phyloP scores from a whole-genome alignment of 2,329 filamentous ascomycete genomes.

The Fusarium scirpi region DNA sequence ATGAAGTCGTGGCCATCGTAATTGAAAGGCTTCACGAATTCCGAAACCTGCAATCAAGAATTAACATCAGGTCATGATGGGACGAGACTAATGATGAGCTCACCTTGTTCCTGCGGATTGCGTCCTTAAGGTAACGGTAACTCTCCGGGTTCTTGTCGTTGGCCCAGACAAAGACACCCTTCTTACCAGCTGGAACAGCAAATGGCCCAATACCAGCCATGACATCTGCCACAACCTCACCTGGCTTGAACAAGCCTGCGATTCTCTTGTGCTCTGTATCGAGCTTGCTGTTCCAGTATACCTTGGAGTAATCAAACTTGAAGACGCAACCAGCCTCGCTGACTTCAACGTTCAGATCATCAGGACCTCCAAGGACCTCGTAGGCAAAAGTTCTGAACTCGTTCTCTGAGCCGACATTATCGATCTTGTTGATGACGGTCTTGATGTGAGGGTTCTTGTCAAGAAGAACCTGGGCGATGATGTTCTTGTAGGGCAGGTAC shows the following conservation, averaged over 20 bases:
- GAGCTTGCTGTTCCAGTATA: conserved; percentile 97
- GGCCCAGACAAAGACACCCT: conserved; percentile 91
- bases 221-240: conserved; percentile 92
- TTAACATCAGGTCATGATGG: conserved; percentile 19
- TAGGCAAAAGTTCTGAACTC: conserved; percentile 93
- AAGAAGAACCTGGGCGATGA: conserved; percentile 86
- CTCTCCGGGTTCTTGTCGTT: conserved; percentile 97
- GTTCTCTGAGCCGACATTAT: conserved; percentile 86
- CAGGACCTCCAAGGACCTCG: conserved; percentile 85
- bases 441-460: conserved; percentile 87
- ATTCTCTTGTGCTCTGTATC: conserved; percentile 89
- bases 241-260: conserved; percentile 79
- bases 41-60: conserved; percentile 59
- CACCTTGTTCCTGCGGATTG: conserved; percentile 84
- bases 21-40: conserved; percentile 84
- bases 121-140: conserved; percentile 76
- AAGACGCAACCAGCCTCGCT: conserved; percentile 88
- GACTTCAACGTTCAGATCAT: conserved; percentile 86
- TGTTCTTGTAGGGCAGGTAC: conserved; percentile 85
- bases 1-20: conserved; percentile 87
- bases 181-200: conserved; percentile 90
- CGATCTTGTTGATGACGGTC: conserved; percentile 96
- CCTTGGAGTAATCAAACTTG: conserved; percentile 92
- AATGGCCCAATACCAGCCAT: conserved; percentile 99
- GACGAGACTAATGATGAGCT: conserved; percentile 15